Percentiles rank a stretch among this genome's conserved stretches.
Evolutionary conservation across 768 basidiomycete genomes (phyloP).

Genomic region (Tulasnella sp.): DNA sequence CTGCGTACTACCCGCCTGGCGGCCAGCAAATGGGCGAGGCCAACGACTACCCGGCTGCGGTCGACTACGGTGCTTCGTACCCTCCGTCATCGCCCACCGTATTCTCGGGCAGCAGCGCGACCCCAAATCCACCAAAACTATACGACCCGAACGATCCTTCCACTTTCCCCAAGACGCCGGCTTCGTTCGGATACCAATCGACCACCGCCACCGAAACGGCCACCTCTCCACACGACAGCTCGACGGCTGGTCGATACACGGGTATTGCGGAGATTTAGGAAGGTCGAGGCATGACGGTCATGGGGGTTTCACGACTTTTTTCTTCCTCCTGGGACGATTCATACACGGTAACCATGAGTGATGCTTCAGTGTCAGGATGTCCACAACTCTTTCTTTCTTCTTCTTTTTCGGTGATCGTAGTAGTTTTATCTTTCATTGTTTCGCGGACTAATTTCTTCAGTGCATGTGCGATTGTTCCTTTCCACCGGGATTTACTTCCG

Average conservation of each 20-base stretch:
- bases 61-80: slow-evolving; percentile 19
- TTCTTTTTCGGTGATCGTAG: too few species aligned
- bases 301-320: not conserved
- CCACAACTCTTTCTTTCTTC: too few species aligned
- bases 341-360: too few species aligned
- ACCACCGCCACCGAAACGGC: not conserved
- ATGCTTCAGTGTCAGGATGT: too few species aligned
- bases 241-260: not conserved
- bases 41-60: not conserved
- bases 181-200: slow-evolving; percentile 21
- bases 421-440: too few species aligned
- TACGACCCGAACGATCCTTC: slow-evolving; percentile 21
- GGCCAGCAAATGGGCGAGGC: not conserved
- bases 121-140: not conserved
- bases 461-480: too few species aligned
- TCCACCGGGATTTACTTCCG: too few species aligned
- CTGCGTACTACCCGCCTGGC: too few species aligned
- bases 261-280: slow-evolving; percentile 1
- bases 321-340: too few species aligned
- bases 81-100: not conserved
- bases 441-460: too few species aligned
- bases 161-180: slow-evolving; percentile 24
- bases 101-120: not conserved
- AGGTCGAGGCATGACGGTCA: not conserved
- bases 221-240: not conserved